These are phyloP conservation scores for Rutstroemia sp. DNA, from an alignment of 2,329 filamentous ascomycete genomes.

Conservation along the genomic window DNA sequence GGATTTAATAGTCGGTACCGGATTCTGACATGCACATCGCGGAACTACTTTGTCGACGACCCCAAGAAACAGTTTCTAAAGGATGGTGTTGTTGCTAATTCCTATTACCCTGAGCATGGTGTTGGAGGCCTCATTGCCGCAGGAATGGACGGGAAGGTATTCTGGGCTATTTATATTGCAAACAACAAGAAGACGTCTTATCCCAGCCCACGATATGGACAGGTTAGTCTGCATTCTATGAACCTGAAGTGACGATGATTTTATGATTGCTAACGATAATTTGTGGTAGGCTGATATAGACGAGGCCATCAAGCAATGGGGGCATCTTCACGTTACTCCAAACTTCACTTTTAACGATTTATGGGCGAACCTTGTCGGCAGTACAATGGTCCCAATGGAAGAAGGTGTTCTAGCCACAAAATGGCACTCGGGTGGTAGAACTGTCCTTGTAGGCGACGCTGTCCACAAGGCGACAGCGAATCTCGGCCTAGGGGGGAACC, in stretches of 20 bases:
- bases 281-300: not conserved
- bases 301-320: not conserved
- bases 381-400: not conserved
- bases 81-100: not conserved
- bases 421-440: slow-evolving; percentile 2
- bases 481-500: not conserved
- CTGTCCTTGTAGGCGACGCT: slow-evolving; percentile 1
- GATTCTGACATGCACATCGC: slow-evolving; percentile 1
- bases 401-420: not conserved
- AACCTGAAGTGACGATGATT: not conserved
- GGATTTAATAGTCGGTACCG: not conserved
- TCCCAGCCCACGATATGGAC: not conserved
- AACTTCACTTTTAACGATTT: not conserved
- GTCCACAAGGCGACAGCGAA: not conserved
- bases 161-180: slow-evolving; percentile 3
- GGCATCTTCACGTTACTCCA: not conserved
- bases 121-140: not conserved
- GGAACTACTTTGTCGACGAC: not conserved
- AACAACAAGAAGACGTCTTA: not conserved
- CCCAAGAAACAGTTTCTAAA: not conserved
- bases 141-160: slow-evolving; percentile 2
- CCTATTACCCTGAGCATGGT: slow-evolving; percentile 1
- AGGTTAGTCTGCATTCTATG: not conserved
- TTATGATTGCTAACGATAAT: not conserved
- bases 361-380: not conserved